A percentile compares a stretch with the other conserved stretches of the same genome.
Evolutionary conservation across 371 early-diverging fungal species (phyloP).

Genomic region (Apophysomyces elegans): DNA sequence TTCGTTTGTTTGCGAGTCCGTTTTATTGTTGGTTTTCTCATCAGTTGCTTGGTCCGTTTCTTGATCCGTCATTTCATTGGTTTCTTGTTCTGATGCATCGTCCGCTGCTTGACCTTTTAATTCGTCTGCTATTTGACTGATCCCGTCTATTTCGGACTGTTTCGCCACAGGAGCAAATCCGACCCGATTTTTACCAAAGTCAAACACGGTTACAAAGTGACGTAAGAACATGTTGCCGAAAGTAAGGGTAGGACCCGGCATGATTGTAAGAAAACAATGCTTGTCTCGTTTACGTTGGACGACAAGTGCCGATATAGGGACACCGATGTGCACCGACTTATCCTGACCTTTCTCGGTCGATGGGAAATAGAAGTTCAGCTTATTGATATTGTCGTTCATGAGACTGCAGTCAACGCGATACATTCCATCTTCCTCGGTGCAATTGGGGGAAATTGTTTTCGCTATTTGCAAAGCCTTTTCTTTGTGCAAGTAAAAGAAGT

Average conservation of each 20-base stretch:
- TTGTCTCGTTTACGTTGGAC: constrained; percentile 13
- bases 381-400: constrained; percentile 6
- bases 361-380: too few species aligned
- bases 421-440: constrained; percentile 11
- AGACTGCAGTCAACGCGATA: constrained; percentile 33
- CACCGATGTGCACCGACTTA: constrained; percentile 15
- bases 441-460: constrained; percentile 19
- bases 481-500: constrained; percentile 47
- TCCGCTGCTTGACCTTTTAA: too few species aligned
- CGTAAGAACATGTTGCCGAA: constrained; percentile 49
- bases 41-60: too few species aligned
- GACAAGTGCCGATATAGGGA: constrained; percentile 23
- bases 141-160: too few species aligned
- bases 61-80: too few species aligned
- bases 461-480: too few species aligned
- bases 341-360: not conserved
- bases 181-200: constrained; percentile 45
- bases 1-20: too few species aligned
- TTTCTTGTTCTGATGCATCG: too few species aligned
- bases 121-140: too few species aligned
- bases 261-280: constrained; percentile 34
- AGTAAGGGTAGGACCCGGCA: constrained; percentile 31
- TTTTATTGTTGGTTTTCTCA: too few species aligned
- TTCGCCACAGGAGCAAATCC: constrained; percentile 42
- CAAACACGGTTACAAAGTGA: constrained; percentile 44